Percentiles rank a stretch among this genome's conserved stretches.
Conservation (phyloP, 2,329 filamentous ascomycete species). For the Claviceps quebecensis region DNA sequence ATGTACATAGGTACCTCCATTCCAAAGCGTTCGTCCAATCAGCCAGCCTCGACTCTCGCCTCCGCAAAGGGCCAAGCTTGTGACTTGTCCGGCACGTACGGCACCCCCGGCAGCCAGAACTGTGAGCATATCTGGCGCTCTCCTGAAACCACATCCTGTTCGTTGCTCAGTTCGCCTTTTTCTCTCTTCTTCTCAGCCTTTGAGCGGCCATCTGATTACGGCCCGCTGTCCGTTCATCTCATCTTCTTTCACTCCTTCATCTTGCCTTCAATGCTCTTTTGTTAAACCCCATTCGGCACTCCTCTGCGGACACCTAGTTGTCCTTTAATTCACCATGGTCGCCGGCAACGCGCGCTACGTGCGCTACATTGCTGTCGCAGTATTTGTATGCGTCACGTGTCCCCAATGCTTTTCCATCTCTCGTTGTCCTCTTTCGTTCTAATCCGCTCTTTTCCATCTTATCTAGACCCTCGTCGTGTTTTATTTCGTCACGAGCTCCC, state of each 20-base stretch:
- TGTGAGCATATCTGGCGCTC: neutral
- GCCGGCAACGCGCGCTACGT: slow-evolving; percentile 60
- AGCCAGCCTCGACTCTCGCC: too few species aligned
- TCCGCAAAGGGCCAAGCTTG: too few species aligned
- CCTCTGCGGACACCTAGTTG: neutral
- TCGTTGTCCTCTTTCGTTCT: neutral
- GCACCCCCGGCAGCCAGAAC: neutral
- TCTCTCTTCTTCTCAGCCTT: neutral
- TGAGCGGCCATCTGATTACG: neutral
- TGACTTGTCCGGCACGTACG: too few species aligned
- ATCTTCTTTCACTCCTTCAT: neutral
- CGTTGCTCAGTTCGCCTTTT: neutral
- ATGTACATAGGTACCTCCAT: too few species aligned
- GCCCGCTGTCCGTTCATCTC: neutral
- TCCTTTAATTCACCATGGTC: slow-evolving; percentile 31
- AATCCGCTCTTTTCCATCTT: neutral
- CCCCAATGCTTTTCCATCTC: neutral
- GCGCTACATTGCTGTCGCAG: slow-evolving; percentile 66
- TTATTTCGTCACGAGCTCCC: slow-evolving; percentile 62
- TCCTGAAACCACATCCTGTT: neutral
- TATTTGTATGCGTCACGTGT: slow-evolving; percentile 52
- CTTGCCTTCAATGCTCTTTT: neutral
- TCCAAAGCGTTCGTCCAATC: too few species aligned
- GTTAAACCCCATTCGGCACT: neutral
- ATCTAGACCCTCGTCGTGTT: slow-evolving; percentile 52